These are phyloP conservation scores for Penicillium brasilianum DNA, from an alignment of 2,329 filamentous ascomycete genomes.

Conservation along the genomic window DNA sequence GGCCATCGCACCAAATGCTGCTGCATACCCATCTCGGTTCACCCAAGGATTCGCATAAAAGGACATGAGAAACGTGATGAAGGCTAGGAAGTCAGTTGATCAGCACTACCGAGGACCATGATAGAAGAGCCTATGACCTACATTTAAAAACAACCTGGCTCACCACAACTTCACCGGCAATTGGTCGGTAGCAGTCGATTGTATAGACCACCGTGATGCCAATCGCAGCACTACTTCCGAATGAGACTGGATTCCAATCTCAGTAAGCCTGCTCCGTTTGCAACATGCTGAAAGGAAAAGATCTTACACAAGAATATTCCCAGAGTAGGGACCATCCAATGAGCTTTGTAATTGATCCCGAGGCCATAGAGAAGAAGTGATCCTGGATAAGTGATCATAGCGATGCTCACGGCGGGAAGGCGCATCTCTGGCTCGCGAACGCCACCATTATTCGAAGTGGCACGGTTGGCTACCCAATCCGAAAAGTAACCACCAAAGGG, in stretches of 20 bases:
- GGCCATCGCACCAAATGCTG: conserved; percentile 4
- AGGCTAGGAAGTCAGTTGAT: neutral
- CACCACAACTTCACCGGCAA: neutral
- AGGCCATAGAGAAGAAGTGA: conserved; percentile 1
- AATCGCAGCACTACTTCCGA: neutral
- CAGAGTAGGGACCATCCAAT: neutral
- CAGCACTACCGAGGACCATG: neutral
- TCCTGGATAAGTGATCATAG: conserved; percentile 3
- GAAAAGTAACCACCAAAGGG: neutral
- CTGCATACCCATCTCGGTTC: conserved; percentile 2
- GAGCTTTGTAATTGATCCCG: neutral
- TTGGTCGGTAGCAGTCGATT: neutral
- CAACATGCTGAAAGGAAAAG: neutral
- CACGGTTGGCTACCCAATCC: conserved; percentile 3
- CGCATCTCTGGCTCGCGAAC: conserved; percentile 8
- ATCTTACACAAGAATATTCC: neutral
- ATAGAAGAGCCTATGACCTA: neutral
- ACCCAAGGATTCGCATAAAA: conserved; percentile 7
- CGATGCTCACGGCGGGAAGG: conserved; percentile 2
- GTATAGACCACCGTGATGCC: neutral
- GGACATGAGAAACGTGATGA: conserved; percentile 6
- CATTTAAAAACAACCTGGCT: neutral
- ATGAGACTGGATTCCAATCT: neutral
- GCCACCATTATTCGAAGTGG: neutral
- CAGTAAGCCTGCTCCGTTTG: neutral